Evolutionary conservation across 768 basidiomycete species (phyloP).

Genomic region (Leccinum subgranulosum): DNA sequence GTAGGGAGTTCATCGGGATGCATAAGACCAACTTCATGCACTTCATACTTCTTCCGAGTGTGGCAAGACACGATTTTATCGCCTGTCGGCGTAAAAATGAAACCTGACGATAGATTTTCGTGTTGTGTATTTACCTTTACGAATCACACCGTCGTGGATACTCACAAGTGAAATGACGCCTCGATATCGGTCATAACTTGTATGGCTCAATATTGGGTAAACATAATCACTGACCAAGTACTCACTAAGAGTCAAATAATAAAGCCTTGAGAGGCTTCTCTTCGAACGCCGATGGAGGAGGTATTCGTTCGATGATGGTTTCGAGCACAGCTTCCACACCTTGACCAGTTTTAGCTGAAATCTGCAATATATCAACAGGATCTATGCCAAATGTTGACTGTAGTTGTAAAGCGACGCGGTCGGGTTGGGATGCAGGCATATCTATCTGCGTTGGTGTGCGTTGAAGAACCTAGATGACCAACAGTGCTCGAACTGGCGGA

Average conservation of each 20-base stretch:
- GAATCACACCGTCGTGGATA: slow-evolving; percentile 73
- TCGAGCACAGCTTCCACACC: slow-evolving; percentile 76
- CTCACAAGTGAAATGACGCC: slow-evolving; percentile 93
- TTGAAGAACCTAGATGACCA: slow-evolving; percentile 1
- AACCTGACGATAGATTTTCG: not conserved
- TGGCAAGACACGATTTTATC: slow-evolving; percentile 87
- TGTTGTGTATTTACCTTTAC: slow-evolving; percentile 56
- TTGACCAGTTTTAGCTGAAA: slow-evolving; percentile 91
- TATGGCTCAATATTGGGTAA: slow-evolving; percentile 7
- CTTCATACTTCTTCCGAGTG: slow-evolving; percentile 85
- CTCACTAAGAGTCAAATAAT: slow-evolving; percentile 90
- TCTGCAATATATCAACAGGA: slow-evolving; percentile 66
- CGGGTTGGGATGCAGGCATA: slow-evolving; percentile 83
- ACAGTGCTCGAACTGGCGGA: slow-evolving; percentile 21
- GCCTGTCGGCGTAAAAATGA: slow-evolving; percentile 42
- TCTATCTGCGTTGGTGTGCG: slow-evolving; percentile 61
- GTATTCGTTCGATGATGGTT: slow-evolving; percentile 81
- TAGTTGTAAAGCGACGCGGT: slow-evolving; percentile 77
- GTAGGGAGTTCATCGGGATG: slow-evolving; percentile 86
- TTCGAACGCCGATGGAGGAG: slow-evolving; percentile 62
- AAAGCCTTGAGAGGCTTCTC: slow-evolving; percentile 72
- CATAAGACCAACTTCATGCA: slow-evolving; percentile 85
- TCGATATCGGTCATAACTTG: slow-evolving; percentile 90
- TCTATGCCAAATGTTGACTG: slow-evolving; percentile 79
- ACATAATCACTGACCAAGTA: slow-evolving; percentile 7